Percentiles rank a stretch among this genome's conserved stretches.
Conservation (phyloP, 2,329 filamentous ascomycete species). For the Amylocarpus encephaloides region DNA sequence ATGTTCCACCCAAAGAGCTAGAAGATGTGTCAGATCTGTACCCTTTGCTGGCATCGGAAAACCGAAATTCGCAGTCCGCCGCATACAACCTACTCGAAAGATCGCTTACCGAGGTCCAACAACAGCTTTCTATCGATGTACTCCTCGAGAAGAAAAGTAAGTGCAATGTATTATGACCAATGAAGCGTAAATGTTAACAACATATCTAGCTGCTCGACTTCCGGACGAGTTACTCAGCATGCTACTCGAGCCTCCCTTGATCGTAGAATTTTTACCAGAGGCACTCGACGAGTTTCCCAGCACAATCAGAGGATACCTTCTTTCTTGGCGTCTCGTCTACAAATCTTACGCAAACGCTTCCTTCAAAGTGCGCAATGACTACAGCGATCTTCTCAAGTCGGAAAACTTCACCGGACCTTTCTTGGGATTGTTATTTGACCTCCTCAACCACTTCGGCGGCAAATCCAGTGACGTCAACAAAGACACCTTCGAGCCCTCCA, state of each 20-base stretch:
- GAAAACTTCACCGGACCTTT: slow-evolving; percentile 62
- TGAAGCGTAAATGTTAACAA: slow-evolving; percentile 11
- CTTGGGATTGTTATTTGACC: slow-evolving; percentile 74
- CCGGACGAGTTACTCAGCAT: slow-evolving; percentile 82
- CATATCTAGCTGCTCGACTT: slow-evolving; percentile 52
- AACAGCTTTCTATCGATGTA: slow-evolving; percentile 73
- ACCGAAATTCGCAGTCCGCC: slow-evolving; percentile 67
- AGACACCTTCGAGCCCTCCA: slow-evolving; percentile 49
- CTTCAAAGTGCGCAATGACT: slow-evolving; percentile 75
- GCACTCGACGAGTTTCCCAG: slow-evolving; percentile 63
- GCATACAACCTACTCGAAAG: slow-evolving; percentile 75
- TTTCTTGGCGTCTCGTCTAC: slow-evolving; percentile 87
- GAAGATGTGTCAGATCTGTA: slow-evolving; percentile 65
- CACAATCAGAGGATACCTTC: slow-evolving; percentile 68
- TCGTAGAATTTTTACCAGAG: slow-evolving; percentile 60
- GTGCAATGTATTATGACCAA: slow-evolving; percentile 5
- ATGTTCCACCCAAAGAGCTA: slow-evolving; percentile 55
- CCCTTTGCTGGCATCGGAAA: slow-evolving; percentile 68
- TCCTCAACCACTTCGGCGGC: slow-evolving; percentile 71
- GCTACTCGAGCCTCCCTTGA: slow-evolving; percentile 68
- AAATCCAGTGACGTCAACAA: slow-evolving; percentile 69
- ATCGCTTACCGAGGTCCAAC: slow-evolving; percentile 71
- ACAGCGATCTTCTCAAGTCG: slow-evolving; percentile 71
- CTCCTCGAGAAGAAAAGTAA: slow-evolving; percentile 60
- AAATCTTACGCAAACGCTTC: slow-evolving; percentile 75